Evolutionary conservation across 1,139 yeast species (phyloP).

Genomic region (Diutina siamensis): DNA sequence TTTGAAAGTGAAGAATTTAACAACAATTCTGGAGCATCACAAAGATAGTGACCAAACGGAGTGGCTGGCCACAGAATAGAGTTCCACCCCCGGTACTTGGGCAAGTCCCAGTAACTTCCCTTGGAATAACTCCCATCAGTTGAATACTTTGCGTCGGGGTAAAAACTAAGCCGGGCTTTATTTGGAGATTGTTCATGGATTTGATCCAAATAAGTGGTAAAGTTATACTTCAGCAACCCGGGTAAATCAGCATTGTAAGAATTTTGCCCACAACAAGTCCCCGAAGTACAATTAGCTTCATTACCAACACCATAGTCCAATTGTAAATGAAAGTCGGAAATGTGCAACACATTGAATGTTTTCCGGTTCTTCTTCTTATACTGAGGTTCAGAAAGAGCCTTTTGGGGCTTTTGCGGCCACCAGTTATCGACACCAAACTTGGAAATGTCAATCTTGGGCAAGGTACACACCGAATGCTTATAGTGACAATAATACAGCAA

Average conservation of each 20-base stretch:
- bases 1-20: slow-evolving; percentile 43
- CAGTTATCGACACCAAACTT: slow-evolving; percentile 9
- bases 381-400: slow-evolving; percentile 8
- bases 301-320: slow-evolving; percentile 44
- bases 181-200: not conserved
- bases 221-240: slow-evolving; percentile 18
- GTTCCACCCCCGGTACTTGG: slow-evolving; percentile 26
- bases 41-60: slow-evolving; percentile 46
- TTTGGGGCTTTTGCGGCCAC: slow-evolving; percentile 10
- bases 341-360: slow-evolving; percentile 49
- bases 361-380: slow-evolving; percentile 13
- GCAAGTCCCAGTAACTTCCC: slow-evolving; percentile 30
- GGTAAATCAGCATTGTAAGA: slow-evolving; percentile 22
- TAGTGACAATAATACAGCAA: slow-evolving; percentile 11
- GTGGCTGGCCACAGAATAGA: slow-evolving; percentile 42
- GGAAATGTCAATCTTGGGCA: slow-evolving; percentile 10
- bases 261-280: slow-evolving; percentile 33
- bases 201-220: slow-evolving; percentile 16
- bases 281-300: slow-evolving; percentile 47
- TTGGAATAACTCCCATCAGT: slow-evolving; percentile 21
- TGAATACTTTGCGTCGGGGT: slow-evolving; percentile 28
- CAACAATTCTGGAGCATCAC: slow-evolving; percentile 55
- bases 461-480: slow-evolving; percentile 10
- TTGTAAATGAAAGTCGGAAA: slow-evolving; percentile 55
- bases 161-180: slow-evolving; percentile 15